A percentile compares a stretch with the other conserved stretches of the same genome.
Evolutionary conservation across 2,329 filamentous ascomycete genomes (phyloP).

Genomic region (Domatiomyces globalis): DNA sequence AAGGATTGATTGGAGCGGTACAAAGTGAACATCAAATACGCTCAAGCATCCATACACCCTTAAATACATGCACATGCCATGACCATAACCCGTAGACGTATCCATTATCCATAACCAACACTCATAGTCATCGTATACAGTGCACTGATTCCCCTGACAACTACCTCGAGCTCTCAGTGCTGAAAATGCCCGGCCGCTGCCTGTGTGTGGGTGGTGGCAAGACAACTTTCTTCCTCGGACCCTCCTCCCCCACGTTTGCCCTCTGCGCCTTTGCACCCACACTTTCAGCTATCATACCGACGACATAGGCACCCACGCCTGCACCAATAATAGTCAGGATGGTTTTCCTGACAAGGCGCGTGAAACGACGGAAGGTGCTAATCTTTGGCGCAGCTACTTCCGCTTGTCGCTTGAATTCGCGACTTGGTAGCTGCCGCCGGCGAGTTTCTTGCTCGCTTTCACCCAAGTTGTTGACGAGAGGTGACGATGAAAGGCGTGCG

Average conservation of each 20-base stretch:
- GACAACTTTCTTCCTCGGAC: slow-evolving; percentile 16
- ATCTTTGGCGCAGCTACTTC: background rate
- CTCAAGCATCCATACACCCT: no score
- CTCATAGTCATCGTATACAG: no score
- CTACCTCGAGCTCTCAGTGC: slow-evolving; percentile 16
- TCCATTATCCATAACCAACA: no score
- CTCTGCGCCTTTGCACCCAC: slow-evolving; percentile 13
- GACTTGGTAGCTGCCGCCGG: background rate
- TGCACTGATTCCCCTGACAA: no score
- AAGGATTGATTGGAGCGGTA: no score
- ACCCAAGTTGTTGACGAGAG: background rate
- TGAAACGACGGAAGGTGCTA: slow-evolving; percentile 4
- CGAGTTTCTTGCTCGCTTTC: background rate
- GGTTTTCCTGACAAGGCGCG: slow-evolving; percentile 4
- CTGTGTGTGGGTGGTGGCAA: slow-evolving; percentile 3
- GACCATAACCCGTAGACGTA: no score
- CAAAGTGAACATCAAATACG: no score
- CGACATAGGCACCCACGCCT: slow-evolving; percentile 10
- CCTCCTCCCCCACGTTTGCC: slow-evolving; percentile 6
- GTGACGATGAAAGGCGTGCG: background rate
- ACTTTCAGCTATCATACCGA: slow-evolving; percentile 15
- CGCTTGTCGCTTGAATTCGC: background rate
- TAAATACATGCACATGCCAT: no score
- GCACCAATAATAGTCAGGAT: slow-evolving; percentile 8
- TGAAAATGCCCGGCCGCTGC: slow-evolving; percentile 15